Percentiles rank a stretch among this genome's conserved stretches.
These are phyloP conservation scores for Sphaerulina musiva DNA, from an alignment of 2,329 filamentous ascomycete species.

Conservation along the genomic window DNA sequence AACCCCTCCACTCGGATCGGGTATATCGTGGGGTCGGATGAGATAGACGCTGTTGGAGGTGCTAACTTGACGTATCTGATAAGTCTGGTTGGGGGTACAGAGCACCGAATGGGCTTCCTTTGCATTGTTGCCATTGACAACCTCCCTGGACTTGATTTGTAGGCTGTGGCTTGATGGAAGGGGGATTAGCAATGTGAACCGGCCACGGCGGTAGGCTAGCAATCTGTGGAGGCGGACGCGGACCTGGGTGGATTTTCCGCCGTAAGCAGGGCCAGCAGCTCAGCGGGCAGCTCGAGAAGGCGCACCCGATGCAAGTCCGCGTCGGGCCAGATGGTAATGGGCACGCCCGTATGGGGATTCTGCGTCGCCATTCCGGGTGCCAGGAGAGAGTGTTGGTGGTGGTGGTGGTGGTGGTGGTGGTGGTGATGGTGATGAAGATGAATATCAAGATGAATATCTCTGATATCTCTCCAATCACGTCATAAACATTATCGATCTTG, in stretches of 20 bases:
- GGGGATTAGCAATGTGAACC: conserved; percentile 3
- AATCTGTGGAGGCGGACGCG: conserved; percentile 2
- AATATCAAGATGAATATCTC: conserved; percentile 31
- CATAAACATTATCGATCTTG: conserved; percentile 67
- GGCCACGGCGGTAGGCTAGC: background rate
- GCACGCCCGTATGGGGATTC: conserved; percentile 34
- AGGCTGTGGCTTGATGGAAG: conserved; percentile 27
- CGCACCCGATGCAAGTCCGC: conserved; percentile 49
- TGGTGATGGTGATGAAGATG: too few species aligned
- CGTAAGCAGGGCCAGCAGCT: conserved; percentile 50
- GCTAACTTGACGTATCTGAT: conserved; percentile 57
- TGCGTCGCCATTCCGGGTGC: conserved; percentile 40
- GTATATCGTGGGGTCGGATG: conserved; percentile 36
- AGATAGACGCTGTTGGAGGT: conserved; percentile 59
- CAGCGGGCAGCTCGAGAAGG: conserved; percentile 55
- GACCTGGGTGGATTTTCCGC: conserved; percentile 32
- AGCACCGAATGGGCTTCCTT: conserved; percentile 47
- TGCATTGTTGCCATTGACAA: conserved; percentile 22
- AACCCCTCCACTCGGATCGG: conserved; percentile 18
- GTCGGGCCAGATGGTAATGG: conserved; percentile 39
- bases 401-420: background rate
- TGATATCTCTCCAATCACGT: conserved; percentile 66
- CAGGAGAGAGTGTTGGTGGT: background rate
- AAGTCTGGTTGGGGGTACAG: conserved; percentile 53
- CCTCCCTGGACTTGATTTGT: conserved; percentile 36